phyloP scores from a whole-genome alignment of 225 moss, liverwort and hornwort genomes.

The Lunularia cruciata region DNA sequence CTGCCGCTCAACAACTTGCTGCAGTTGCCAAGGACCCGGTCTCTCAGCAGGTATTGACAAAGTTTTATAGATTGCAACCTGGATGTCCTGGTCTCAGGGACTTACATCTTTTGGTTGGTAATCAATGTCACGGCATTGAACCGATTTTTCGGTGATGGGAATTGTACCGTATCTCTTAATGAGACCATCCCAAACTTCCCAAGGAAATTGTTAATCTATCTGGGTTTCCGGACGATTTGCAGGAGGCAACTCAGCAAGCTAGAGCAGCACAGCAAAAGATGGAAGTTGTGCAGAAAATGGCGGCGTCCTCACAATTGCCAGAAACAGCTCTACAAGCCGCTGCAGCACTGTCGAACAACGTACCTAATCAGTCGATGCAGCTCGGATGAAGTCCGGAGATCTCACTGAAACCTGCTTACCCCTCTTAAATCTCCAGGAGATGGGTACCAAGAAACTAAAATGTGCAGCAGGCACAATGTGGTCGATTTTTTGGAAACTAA shows the following conservation, averaged over 20 bases:
- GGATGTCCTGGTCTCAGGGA: no score
- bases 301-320: background rate
- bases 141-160: background rate
- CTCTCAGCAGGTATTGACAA: slow-evolving; percentile 27
- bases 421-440: no score
- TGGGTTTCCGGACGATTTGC: background rate
- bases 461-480: no score
- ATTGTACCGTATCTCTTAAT: background rate
- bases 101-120: no score
- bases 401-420: no score
- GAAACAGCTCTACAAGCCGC: slow-evolving; percentile 16
- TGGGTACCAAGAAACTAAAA: no score
- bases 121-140: no score
- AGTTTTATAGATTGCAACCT: no score
- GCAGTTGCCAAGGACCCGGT: slow-evolving; percentile 25
- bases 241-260: slow-evolving; percentile 14
- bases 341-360: background rate
- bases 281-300: slow-evolving; percentile 8
- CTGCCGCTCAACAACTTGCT: slow-evolving; percentile 38
- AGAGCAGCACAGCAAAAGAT: slow-evolving; percentile 10
- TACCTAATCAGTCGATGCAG: slow-evolving; percentile 11
- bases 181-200: background rate
- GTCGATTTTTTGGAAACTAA: no score
- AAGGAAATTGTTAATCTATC: background rate
- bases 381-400: no score